Base-by-base conservation (phyloP, 352 stramenopile genomes). In the Globisporangium radiosum region DNA sequence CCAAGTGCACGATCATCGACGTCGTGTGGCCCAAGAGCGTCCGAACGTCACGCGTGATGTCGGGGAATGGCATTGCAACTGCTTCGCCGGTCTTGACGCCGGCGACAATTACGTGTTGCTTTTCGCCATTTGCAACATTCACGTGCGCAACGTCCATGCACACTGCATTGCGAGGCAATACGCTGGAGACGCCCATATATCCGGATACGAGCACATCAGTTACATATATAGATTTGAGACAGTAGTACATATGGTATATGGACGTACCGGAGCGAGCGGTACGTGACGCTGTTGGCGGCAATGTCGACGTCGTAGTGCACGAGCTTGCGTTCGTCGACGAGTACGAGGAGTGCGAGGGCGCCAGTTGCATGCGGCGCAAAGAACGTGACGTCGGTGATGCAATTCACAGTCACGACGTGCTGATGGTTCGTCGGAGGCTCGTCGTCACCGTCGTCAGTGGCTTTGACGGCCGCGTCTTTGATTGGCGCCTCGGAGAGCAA, bases 1-100 rank as follows among this genome's bases (percentile, higher is more conserved):
- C 71, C 59, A 94, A 67, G 66, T 87, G 70, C 50, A 83, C 91
- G 69, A 94, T 77, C 79, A 94, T 94, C 25, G 85, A 94, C 54
- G 85, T 93, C 43, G 85, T 94, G 73, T 94, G 85, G 49, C 78
- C 78, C 56, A 94, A 60, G 44, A 94, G 68, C 56, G 72, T 87
- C 77, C 88, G 90, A 47, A 82, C 59, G 53, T 88, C 79, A 45
- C 79, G 70, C 25, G 70, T 59, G 15, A 91, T 69, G 62, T 89
- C 73, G 4, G 79, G 85, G 65, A 94, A 87, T 3, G 81, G 85
- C 62, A 89, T 75, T 52, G 79, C 85, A 37, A 92, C 70, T n/a
- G 73, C 80, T 60, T 94, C 83, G 37, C 85, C 85, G 5, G 85
- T 90, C 73, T 94, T 94, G 59, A 90, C 82, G 38, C 80, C 83